Evolutionary conservation across 2,329 filamentous ascomycete genomes (phyloP).

Genomic region (Pestalotiopsis sp.): DNA sequence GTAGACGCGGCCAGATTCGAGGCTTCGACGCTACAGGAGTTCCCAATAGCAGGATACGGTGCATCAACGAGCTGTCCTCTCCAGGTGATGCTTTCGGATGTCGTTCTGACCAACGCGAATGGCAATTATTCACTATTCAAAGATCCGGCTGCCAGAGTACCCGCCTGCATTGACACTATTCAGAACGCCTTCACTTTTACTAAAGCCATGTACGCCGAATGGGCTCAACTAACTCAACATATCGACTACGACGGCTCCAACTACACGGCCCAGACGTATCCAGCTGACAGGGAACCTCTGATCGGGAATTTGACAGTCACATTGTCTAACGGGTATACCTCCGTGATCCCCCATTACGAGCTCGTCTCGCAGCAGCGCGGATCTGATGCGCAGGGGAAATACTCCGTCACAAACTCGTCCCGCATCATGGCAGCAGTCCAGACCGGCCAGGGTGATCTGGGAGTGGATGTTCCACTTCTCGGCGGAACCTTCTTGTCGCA

Average conservation of each 20-base stretch:
- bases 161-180: constrained; percentile 20
- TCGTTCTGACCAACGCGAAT: constrained; percentile 17
- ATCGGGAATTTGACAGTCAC: constrained; percentile 17
- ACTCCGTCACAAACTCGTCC: constrained; percentile 14
- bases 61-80: constrained; percentile 16
- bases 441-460: constrained; percentile 16
- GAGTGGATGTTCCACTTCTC: constrained; percentile 16
- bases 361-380: constrained; percentile 16
- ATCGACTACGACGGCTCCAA: constrained; percentile 9
- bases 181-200: constrained; percentile 20
- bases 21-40: constrained; percentile 10
- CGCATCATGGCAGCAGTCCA: constrained; percentile 14
- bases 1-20: constrained; percentile 18
- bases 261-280: constrained; percentile 11
- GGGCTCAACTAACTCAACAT: constrained; percentile 13
- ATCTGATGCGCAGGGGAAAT: constrained; percentile 16
- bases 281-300: constrained; percentile 11
- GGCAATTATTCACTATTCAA: constrained; percentile 18
- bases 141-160: constrained; percentile 13
- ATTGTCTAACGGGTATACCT: constrained; percentile 19
- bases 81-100: constrained; percentile 18
- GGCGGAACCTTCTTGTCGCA: constrained; percentile 19
- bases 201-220: constrained; percentile 15
- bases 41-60: constrained; percentile 15
- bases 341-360: constrained; percentile 20